A percentile compares a stretch with the other conserved stretches of the same genome.
Evolutionary conservation across 1,284 basidiomycete genomes (phyloP).

Genomic region (Xerocomus cyaneibrunnescens): DNA sequence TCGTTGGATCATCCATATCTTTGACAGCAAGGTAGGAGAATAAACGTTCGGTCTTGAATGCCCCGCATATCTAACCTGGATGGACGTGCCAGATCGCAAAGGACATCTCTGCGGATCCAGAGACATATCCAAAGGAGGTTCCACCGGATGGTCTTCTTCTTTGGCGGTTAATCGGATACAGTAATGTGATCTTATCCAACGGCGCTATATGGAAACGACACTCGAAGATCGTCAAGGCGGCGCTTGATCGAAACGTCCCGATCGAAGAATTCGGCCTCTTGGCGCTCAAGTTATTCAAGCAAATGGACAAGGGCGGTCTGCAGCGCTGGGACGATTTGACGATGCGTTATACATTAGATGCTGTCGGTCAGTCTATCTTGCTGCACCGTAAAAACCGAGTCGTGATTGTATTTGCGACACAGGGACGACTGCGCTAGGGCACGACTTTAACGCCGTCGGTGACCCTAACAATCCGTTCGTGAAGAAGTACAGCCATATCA

Average conservation of each 20-base stretch:
- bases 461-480: neutral
- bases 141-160: neutral
- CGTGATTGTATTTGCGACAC: neutral
- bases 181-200: neutral
- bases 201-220: neutral
- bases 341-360: slow-evolving; percentile 1
- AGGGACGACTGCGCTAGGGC: neutral
- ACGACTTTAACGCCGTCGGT: neutral
- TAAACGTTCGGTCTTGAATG: neutral
- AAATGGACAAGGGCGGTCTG: slow-evolving; percentile 3
- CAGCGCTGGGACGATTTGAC: slow-evolving; percentile 5
- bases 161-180: neutral
- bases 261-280: slow-evolving; percentile 4
- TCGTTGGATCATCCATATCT: slow-evolving; percentile 3
- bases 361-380: neutral
- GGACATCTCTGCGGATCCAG: neutral
- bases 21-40: slow-evolving; percentile 1
- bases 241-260: neutral
- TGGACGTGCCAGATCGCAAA: neutral
- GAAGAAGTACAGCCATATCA: neutral
- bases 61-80: neutral
- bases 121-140: neutral
- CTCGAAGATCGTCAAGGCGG: neutral
- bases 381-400: neutral
- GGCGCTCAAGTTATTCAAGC: slow-evolving; percentile 3